Base-by-base conservation (phyloP, 176 grass and related monocot genomes). In the Raddia distichophylla region DNA sequence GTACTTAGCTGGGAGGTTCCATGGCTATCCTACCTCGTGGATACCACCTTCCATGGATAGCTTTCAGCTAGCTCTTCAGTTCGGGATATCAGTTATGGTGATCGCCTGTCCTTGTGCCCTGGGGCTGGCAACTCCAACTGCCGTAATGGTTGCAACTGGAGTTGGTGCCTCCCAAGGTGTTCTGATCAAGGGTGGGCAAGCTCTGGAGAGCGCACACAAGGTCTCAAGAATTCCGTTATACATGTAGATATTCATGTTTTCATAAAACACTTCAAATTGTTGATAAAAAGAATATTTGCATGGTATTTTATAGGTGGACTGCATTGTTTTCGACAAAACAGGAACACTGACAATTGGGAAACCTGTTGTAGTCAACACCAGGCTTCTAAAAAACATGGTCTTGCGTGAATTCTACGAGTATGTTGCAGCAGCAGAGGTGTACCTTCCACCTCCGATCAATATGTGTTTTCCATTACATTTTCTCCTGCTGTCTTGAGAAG, bases 71-170 rank as follows among this genome's bases (percentile, higher is more conserved):
- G 92, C 95, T 67, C 95, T 98, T 59, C 92, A 98, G 78, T 98
- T 98, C 1, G 95, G 95, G 18, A 95, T 98, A 91, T 98, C 96
- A 13, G 92, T 94, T 85, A 89, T 98, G 96, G 96, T 98, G 34
- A 98, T 98, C 82, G 95, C 95, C 58, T 98, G 95, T 60, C 95
- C 95, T 61, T 98, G 95, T 17, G 88, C 95, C 16, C 82, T 98
- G 77, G 95, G 92, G 19, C 82, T 98, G 16, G 96, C 96, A 62
- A 98, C 96, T 77, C 96, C 96, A 71, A 98, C 96, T 35, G 96
- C 96, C 56, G 96, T 98, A 69, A 98, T 98, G 95, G 93, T 98
- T 88, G 96, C 91, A 40, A 95, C 93, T 57, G 96, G 96, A 72
- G 96, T 98, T 15, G 93, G 96, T 86, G 96, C 96, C 58, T 95